Evolutionary conservation across 192 early-diverging fungal species (phyloP), one percentile per base, ranked within the genome.

Genomic region (Coemansia sp.): DNA sequence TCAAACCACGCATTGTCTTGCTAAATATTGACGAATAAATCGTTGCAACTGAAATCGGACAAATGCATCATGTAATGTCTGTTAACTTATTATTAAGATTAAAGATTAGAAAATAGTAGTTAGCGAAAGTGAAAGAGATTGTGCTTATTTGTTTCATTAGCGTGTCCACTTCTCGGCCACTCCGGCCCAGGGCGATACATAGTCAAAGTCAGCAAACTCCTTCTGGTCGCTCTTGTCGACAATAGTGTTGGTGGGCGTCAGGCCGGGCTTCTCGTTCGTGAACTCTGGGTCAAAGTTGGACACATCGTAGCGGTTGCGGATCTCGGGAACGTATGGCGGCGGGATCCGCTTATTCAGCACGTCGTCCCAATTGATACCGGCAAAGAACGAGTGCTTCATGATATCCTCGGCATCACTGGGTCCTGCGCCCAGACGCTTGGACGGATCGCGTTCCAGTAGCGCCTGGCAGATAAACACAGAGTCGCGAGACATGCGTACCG

Each of bases 251-350:
- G 92, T 90, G 0, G 96, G 97, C 17, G 97, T 98, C 55, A 99
- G 68, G 0, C 93, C 92, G 2, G 97, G 95, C 53, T 84, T 79
- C 83, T 98, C 95, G 37, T 84, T 83, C n/a, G 97, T 99, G 65
- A 99, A 99, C 82, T 99, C 96, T 19, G 89, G 87, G 67, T 99
- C 97, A 89, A 99, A 99, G 87, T 98, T 98, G 36, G 94, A 97
- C 13, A 91, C 89, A 67, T 99, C 97, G 15, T 90, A 87, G 54
- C 88, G 83, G 25, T 84, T 65, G 42, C 69, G 73, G 55, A 99
- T 88, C 40, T 86, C 88, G 20, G 97, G 97, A 28, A 86, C 87
- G 74, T 91, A 99, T 7, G 94, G 94, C n/a, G 96, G 92, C 5
- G 91, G 81, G 9, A 94, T 87, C 59, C 87, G 82, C 72, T 94